Evolutionary conservation across 2,329 filamentous ascomycete species (phyloP).

Genomic region (Hymenoscyphus scutula): DNA sequence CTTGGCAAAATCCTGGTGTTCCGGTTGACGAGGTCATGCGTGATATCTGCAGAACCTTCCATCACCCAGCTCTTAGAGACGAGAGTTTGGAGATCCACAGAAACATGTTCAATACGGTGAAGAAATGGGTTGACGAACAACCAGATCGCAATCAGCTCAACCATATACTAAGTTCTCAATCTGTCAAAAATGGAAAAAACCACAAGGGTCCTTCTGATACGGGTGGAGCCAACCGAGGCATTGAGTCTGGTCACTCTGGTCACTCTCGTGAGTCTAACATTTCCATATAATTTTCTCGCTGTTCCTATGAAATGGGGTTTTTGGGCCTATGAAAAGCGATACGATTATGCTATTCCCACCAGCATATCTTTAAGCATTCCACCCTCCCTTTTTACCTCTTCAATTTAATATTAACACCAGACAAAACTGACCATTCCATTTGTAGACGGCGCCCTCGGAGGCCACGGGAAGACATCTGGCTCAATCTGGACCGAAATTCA

Average conservation of each 20-base stretch:
- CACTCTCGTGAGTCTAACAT: slow-evolving; percentile 27
- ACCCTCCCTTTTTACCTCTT: too few relatives aligned
- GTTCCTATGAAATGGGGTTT: too few relatives aligned
- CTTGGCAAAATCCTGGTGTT: slow-evolving; percentile 85
- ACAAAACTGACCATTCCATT: background rate
- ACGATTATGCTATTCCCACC: too few relatives aligned
- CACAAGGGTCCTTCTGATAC: slow-evolving; percentile 51
- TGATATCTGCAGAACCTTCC: slow-evolving; percentile 80
- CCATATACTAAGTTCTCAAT: slow-evolving; percentile 74
- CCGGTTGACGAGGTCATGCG: slow-evolving; percentile 79
- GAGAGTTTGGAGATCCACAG: slow-evolving; percentile 75
- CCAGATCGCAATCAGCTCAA: slow-evolving; percentile 68
- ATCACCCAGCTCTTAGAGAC: slow-evolving; percentile 82
- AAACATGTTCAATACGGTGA: slow-evolving; percentile 85
- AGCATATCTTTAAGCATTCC: too few relatives aligned
- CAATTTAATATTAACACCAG: too few relatives aligned
- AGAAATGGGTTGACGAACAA: slow-evolving; percentile 73
- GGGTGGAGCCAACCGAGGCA: slow-evolving; percentile 16
- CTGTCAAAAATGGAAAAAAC: slow-evolving; percentile 80
- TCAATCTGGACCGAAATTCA: slow-evolving; percentile 62
- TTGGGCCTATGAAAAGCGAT: too few relatives aligned
- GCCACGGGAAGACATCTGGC: slow-evolving; percentile 56
- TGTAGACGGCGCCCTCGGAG: slow-evolving; percentile 33
- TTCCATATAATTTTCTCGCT: too few relatives aligned
- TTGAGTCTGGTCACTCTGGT: slow-evolving; percentile 33